phyloP scores from a whole-genome alignment of 2,329 filamentous ascomycete genomes.

The Aspergillus bombycis region DNA sequence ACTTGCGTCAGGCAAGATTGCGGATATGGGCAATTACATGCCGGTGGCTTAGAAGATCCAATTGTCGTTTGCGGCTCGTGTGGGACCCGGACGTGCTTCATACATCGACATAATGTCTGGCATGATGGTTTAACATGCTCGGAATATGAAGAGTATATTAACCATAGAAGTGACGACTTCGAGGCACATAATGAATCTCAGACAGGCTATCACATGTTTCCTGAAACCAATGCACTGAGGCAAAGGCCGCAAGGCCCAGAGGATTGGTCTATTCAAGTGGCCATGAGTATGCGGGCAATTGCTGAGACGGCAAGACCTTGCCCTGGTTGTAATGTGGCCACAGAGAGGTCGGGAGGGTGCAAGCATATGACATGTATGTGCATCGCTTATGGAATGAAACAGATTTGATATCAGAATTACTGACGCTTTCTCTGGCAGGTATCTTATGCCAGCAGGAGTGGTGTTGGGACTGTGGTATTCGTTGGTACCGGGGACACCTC shows the following conservation, averaged over 20 bases:
- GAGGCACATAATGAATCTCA: not conserved
- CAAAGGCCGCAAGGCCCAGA: constrained; percentile 3
- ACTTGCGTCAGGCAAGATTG: constrained; percentile 18
- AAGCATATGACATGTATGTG: constrained; percentile 24
- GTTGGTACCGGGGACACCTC: constrained; percentile 18
- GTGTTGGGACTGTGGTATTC: constrained; percentile 24
- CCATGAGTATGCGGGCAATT: constrained; percentile 12
- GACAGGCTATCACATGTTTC: not conserved
- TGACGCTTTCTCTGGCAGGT: constrained; percentile 15
- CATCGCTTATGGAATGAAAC: not conserved
- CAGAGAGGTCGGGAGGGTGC: constrained; percentile 18
- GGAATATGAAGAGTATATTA: constrained; percentile 16
- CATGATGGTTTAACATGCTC: constrained; percentile 23
- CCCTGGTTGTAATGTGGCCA: constrained; percentile 17
- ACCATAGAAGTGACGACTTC: not conserved
- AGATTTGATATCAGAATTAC: not conserved
- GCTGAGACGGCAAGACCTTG: constrained; percentile 14
- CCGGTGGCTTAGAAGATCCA: constrained; percentile 19
- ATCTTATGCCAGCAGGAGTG: constrained; percentile 19
- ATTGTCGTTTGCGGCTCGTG: constrained; percentile 22
- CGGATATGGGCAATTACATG: constrained; percentile 23
- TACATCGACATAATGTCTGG: constrained; percentile 19
- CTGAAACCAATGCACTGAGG: not conserved
- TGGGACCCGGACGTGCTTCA: constrained; percentile 22
- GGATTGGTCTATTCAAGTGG: constrained; percentile 9